These are phyloP conservation scores for Eremothecium gossypii DNA, from an alignment of 1,139 yeast genomes.

Conservation along the genomic window DNA sequence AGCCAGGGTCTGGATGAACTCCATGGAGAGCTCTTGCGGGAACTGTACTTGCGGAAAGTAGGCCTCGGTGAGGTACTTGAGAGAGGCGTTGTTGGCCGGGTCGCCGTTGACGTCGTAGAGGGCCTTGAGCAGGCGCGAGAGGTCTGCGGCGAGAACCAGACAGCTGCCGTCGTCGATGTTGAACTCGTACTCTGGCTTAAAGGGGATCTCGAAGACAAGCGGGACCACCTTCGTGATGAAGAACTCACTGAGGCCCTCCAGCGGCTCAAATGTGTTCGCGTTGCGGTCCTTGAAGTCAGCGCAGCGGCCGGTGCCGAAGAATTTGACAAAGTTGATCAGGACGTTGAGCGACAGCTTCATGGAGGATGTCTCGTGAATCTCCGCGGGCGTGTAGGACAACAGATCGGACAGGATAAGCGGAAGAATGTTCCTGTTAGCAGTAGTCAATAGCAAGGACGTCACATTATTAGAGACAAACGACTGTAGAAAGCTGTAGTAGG, in stretches of 20 bases:
- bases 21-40: constrained; percentile 45
- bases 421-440: constrained; percentile 52
- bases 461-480: constrained; percentile 68
- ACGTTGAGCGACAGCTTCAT: constrained; percentile 66
- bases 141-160: constrained; percentile 64
- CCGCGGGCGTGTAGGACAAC: constrained; percentile 59
- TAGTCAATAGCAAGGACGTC: constrained; percentile 66
- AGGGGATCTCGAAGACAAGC: constrained; percentile 69
- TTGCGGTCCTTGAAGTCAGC: constrained; percentile 44
- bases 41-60: constrained; percentile 56
- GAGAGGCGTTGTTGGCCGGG: constrained; percentile 33
- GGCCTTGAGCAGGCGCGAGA: constrained; percentile 60
- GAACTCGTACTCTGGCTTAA: constrained; percentile 50
- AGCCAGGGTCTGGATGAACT: constrained; percentile 49
- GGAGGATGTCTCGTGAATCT: constrained; percentile 40
- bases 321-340: constrained; percentile 53
- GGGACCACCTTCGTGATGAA: constrained; percentile 62
- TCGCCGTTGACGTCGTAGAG: constrained; percentile 35
- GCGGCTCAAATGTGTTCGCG: constrained; percentile 43
- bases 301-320: constrained; percentile 63
- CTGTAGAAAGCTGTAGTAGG: constrained; percentile 60
- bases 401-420: constrained; percentile 57
- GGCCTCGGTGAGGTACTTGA: constrained; percentile 40
- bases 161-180: constrained; percentile 72
- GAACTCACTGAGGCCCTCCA: constrained; percentile 66